Evolutionary conservation across 1,139 yeast genomes (phyloP), one percentile per base, ranked within the genome.

Genomic region (Scheffersomyces parashehatae): DNA sequence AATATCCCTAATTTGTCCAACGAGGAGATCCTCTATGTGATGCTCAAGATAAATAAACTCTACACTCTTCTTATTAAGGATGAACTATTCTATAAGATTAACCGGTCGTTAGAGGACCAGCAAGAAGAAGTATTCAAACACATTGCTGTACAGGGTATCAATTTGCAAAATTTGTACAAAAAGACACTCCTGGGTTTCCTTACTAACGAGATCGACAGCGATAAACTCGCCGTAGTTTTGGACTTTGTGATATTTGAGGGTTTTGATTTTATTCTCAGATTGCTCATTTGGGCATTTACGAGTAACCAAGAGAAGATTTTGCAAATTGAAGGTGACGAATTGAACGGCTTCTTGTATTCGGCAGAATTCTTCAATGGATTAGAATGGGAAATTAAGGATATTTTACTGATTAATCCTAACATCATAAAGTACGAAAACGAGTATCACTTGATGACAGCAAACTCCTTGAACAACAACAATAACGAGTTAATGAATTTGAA

Each of bases 351-450:
- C 39, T 42, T 73, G 11, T 43, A 48, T 28, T 57, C 68, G 1
- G 47, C 47, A 2, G 59, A 56, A 9, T 60, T 73, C 24, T 59
- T 64, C 20, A 31, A 20, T 31, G 36, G 47, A 4, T 37, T 38
- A 10, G 48, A 41, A 0, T 47, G 59, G 26, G 40, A 53, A 14
- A 50, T 63, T 40, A 42, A 38, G 1, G 52, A 49, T 3, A 50
- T 66, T 1, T 47, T 69, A 28, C 38, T 49, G 10, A 49, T 51
- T 24, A 60, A 65, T 41, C 70, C 73, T 5, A 44, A 61, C 10
- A 52, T 74, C 10, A 64, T 74, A 48, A 68, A 65, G 48, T 74
- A 68, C 49, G 80, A 74, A 48, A 75, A 75, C 50, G 79, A 74
- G 48, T 73, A 60, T 51, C 72, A 71, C 43, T 58, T 75, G 43